phyloP scores from a whole-genome alignment of 2,329 filamentous ascomycete species.

The Geosmithia putterillii region DNA sequence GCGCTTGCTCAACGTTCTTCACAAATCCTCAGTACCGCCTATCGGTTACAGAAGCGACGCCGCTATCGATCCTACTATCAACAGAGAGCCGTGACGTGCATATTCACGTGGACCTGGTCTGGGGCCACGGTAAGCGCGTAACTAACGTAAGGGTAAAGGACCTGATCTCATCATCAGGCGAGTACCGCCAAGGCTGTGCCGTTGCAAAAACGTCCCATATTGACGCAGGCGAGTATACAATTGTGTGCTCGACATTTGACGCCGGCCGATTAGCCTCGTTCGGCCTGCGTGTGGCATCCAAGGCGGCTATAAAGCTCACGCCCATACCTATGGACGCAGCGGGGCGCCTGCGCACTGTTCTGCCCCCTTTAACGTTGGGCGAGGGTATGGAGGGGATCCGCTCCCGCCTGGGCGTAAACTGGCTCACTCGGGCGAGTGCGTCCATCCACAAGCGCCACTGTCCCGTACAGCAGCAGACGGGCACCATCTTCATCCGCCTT shows the following conservation, averaged over 20 bases:
- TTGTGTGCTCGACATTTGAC: conserved; percentile 87
- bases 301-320: conserved; percentile 38
- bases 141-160: conserved; percentile 60
- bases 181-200: conserved; percentile 73
- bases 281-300: conserved; percentile 60
- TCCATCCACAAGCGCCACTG: conserved; percentile 9
- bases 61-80: conserved; percentile 63
- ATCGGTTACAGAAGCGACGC: conserved; percentile 38
- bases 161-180: conserved; percentile 71
- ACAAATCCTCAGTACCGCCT: conserved; percentile 80
- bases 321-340: conserved; percentile 62
- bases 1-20: conserved; percentile 63
- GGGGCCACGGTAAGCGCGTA: conserved; percentile 62
- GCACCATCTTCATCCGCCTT: conserved; percentile 42
- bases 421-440: conserved; percentile 44
- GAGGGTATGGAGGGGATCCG: conserved; percentile 25
- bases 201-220: conserved; percentile 50
- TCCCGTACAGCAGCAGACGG: background rate
- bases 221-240: conserved; percentile 65
- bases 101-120: conserved; percentile 75
- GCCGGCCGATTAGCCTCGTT: conserved; percentile 65
- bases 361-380: conserved; percentile 42
- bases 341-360: conserved; percentile 53
- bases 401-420: conserved; percentile 22
- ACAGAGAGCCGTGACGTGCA: conserved; percentile 54